Evolutionary conservation across 768 basidiomycete species (phyloP).

Genomic region (Tylopilus vinaceipallidus): DNA sequence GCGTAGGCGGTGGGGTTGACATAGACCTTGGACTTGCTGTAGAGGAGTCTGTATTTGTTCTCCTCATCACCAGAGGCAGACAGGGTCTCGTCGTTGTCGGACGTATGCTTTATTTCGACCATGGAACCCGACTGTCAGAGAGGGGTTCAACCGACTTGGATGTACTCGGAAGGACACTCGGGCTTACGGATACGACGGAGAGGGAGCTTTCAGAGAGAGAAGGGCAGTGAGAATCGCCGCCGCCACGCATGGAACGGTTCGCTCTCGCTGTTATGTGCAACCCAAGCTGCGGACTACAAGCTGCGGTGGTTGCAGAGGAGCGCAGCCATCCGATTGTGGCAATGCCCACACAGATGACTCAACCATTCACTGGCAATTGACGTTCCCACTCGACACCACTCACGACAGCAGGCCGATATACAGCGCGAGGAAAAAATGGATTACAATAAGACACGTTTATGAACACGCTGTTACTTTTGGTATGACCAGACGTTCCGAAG

Average conservation of each 20-base stretch:
- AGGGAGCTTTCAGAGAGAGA: constrained; percentile 46
- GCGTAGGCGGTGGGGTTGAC: constrained; percentile 92
- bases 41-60: constrained; percentile 69
- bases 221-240: constrained; percentile 18
- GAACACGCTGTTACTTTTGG: constrained; percentile 64
- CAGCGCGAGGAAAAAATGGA: constrained; percentile 7
- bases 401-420: not conserved
- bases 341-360: constrained; percentile 1
- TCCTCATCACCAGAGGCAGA: constrained; percentile 44
- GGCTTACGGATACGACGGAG: constrained; percentile 48
- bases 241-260: constrained; percentile 16
- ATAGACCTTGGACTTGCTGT: constrained; percentile 93
- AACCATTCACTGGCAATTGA: not conserved
- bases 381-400: not conserved
- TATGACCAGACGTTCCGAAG: constrained; percentile 96
- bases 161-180: not conserved
- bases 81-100: constrained; percentile 17
- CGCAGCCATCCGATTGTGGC: constrained; percentile 25
- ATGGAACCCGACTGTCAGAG: constrained; percentile 50
- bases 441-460: constrained; percentile 17
- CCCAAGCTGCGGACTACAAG: constrained; percentile 6
- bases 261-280: not conserved
- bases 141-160: constrained; percentile 10
- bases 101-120: constrained; percentile 67
- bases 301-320: constrained; percentile 1